Evolutionary conservation across 306 rosid genomes (phyloP).

Genomic region (Lathyrus oleraceus): DNA sequence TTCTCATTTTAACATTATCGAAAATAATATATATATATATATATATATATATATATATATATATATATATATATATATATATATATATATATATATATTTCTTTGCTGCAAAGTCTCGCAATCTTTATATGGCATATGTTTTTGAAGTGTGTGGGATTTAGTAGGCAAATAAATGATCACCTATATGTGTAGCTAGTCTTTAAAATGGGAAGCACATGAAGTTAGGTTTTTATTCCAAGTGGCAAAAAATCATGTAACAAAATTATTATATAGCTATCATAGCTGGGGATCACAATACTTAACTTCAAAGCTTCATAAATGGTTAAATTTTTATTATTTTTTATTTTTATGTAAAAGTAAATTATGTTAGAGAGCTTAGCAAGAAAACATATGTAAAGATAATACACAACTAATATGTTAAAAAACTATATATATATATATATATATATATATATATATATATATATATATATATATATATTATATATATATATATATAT

Average conservation of each 20-base stretch:
- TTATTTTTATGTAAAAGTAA: too few relatives aligned
- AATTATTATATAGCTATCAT: constrained; percentile 34
- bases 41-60: too few relatives aligned
- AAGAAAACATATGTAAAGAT: too few relatives aligned
- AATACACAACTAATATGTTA: too few relatives aligned
- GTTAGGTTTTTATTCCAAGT: constrained; percentile 32
- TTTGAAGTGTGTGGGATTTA: constrained; percentile 37
- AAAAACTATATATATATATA: too few relatives aligned
- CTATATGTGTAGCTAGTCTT: constrained; percentile 11
- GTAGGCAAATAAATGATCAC: constrained; percentile 58
- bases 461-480: too few relatives aligned
- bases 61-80: too few relatives aligned
- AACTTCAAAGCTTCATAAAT: constrained; percentile 23
- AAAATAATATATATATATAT: too few relatives aligned
- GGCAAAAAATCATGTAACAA: constrained; percentile 24
- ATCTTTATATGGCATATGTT: constrained; percentile 27
- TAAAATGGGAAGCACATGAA: constrained; percentile 28
- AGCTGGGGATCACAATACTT: constrained; percentile 14
- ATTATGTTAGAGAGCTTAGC: too few relatives aligned
- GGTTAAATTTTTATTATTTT: neutral
- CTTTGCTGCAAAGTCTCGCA: constrained; percentile 68
- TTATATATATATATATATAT: too few relatives aligned
- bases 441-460: too few relatives aligned
- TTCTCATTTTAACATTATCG: too few relatives aligned
- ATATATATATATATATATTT: neutral